Conservation (phyloP, 345 rosid genomes). For the Citrus inodora region DNA sequence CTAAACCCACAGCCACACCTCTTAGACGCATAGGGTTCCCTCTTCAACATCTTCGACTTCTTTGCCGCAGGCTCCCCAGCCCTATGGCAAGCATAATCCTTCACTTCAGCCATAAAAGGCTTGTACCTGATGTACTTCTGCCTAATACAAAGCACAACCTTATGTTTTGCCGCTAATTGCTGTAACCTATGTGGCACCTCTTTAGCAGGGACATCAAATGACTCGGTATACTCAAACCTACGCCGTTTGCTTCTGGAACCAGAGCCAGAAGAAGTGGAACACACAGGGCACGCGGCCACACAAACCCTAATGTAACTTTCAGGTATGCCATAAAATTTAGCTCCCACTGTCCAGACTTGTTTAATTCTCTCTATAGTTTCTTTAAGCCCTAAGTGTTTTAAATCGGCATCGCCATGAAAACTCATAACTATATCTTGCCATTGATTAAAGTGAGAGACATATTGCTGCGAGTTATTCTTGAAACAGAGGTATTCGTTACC, state of each 20-base stretch:
- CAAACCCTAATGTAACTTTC: conserved; percentile 99
- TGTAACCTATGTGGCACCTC: conserved; percentile 83
- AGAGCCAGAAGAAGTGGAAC: conserved; percentile 73
- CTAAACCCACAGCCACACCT: conserved; percentile 96
- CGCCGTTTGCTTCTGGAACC: conserved; percentile 76
- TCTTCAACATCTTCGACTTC: conserved; percentile 88
- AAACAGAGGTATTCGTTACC: conserved; percentile 90
- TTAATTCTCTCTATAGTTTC: conserved; percentile 94
- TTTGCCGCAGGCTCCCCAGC: conserved; percentile 90
- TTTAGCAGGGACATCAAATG: conserved; percentile 93
- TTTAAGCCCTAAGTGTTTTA: conserved; percentile 78
- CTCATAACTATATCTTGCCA: conserved; percentile 98
- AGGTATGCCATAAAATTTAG: conserved; percentile 91
- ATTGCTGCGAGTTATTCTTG: conserved; percentile 84
- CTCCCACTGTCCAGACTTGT: conserved; percentile 96
- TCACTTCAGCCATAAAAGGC: conserved; percentile 99
- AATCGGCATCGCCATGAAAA: conserved; percentile 89
- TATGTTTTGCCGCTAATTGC: conserved; percentile 91
- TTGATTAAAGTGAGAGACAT: conserved; percentile 80
- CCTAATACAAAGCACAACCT: conserved; percentile 96
- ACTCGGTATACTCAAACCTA: conserved; percentile 89
- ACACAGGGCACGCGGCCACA: conserved; percentile 79
- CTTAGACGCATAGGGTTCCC: conserved; percentile 97
- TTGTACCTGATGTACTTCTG: conserved; percentile 97
- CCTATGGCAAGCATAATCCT: conserved; percentile 99